A percentile compares a stretch with the other conserved stretches of the same genome.
Evolutionary conservation across 306 rosid genomes (phyloP).

Genomic region (Canavalia ensiformis): DNA sequence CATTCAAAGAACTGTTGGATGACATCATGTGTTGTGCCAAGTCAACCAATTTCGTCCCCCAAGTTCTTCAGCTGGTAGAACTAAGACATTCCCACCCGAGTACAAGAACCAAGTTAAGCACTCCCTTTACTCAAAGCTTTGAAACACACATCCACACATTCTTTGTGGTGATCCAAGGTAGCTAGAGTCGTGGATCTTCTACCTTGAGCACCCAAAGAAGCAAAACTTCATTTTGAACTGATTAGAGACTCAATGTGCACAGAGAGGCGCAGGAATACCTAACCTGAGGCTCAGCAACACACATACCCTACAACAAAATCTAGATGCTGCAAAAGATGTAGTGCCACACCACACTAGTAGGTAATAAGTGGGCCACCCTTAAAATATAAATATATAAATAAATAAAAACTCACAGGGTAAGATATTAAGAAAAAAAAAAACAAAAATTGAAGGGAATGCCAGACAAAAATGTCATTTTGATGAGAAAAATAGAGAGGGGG

Average conservation of each 20-base stretch:
- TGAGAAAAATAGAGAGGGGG: conserved; percentile 45
- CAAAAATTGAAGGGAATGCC: conserved; percentile 52
- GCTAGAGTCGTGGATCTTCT: conserved; percentile 67
- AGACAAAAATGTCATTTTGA: conserved; percentile 67
- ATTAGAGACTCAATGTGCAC: conserved; percentile 63
- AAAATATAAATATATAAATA: too few relatives aligned
- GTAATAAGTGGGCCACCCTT: conserved; percentile 63
- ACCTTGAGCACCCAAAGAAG: conserved; percentile 66
- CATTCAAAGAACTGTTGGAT: conserved; percentile 60
- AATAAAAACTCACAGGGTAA: conserved; percentile 39
- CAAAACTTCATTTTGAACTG: conserved; percentile 53
- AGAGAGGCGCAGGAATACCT: conserved; percentile 56
- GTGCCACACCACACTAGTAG: conserved; percentile 40
- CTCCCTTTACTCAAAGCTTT: conserved; percentile 40
- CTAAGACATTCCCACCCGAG: conserved; percentile 66
- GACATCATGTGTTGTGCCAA: conserved; percentile 63
- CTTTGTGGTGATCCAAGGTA: conserved; percentile 71
- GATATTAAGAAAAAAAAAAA: conserved; percentile 34
- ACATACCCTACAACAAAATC: not conserved
- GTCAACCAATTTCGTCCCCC: conserved; percentile 52
- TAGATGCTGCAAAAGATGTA: conserved; percentile 56
- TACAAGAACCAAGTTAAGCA: conserved; percentile 52
- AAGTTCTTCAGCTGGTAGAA: conserved; percentile 42
- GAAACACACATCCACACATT: conserved; percentile 1
- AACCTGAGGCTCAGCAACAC: conserved; percentile 53